phyloP scores from a whole-genome alignment of 2,329 filamentous ascomycete genomes.

The Epichloe aotearoae region DNA sequence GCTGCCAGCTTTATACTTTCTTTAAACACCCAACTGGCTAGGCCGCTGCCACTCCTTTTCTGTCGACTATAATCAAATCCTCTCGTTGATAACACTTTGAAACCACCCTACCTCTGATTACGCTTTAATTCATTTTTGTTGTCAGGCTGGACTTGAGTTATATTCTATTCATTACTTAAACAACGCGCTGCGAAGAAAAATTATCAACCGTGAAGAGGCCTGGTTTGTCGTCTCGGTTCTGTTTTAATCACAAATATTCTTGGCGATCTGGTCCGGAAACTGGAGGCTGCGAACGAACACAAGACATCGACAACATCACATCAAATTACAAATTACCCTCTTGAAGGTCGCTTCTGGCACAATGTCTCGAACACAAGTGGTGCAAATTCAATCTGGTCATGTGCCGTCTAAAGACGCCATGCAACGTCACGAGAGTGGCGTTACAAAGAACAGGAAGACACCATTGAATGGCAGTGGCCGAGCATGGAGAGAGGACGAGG shows the following conservation, averaged over 20 bases:
- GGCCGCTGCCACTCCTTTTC: constrained; percentile 43
- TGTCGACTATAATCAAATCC: background rate
- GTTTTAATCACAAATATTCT: background rate
- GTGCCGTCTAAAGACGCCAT: constrained; percentile 39
- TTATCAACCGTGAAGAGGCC: constrained; percentile 10
- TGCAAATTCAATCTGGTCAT: constrained; percentile 31
- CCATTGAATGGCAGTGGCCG: constrained; percentile 61
- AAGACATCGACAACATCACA: no score
- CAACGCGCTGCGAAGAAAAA: background rate
- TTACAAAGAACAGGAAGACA: constrained; percentile 53
- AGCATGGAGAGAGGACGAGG: constrained; percentile 80
- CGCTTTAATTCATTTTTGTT: background rate
- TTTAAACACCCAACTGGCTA: constrained; percentile 40
- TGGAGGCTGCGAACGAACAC: background rate
- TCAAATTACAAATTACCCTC: no score
- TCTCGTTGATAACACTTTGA: background rate
- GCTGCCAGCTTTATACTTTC: constrained; percentile 18
- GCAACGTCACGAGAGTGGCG: constrained; percentile 44
- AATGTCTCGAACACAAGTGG: constrained; percentile 40
- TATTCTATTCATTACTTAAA: background rate
- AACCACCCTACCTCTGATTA: background rate
- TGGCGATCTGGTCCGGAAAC: background rate
- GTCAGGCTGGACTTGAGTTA: constrained; percentile 1
- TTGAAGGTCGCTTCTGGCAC: background rate
- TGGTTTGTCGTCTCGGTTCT: constrained; percentile 9